phyloP scores from a whole-genome alignment of 1,284 basidiomycete genomes.

The Ustilago crameri region DNA sequence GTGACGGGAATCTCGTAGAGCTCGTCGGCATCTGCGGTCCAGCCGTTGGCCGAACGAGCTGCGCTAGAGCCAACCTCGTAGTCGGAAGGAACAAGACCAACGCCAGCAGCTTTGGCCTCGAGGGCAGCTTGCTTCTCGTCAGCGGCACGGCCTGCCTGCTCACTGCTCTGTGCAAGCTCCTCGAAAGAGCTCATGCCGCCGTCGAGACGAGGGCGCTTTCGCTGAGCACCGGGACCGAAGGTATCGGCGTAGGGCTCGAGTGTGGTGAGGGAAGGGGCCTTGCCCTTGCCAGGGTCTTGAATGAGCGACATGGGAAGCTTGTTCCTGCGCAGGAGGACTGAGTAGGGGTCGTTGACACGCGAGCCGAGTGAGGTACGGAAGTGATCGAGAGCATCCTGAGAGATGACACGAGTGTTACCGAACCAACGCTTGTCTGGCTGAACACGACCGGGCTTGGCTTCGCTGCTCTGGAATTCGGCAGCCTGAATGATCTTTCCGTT shows the following conservation, averaged over 20 bases:
- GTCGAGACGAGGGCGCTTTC: conserved; percentile 67
- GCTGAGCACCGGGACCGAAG: conserved; percentile 65
- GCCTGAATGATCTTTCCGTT: conserved; percentile 64
- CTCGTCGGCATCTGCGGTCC: conserved; percentile 54
- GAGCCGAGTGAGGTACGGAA: conserved; percentile 64
- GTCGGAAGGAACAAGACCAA: conserved; percentile 63
- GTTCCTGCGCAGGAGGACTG: conserved; percentile 63
- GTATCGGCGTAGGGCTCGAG: conserved; percentile 65
- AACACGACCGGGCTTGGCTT: conserved; percentile 66
- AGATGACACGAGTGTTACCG: conserved; percentile 92
- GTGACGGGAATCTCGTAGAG: conserved; percentile 64
- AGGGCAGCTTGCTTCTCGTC: conserved; percentile 55
- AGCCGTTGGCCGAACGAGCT: conserved; percentile 56
- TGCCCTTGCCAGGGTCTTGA: conserved; percentile 61
- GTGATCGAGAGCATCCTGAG: conserved; percentile 72
- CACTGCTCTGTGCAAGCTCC: conserved; percentile 61
- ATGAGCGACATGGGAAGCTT: conserved; percentile 68
- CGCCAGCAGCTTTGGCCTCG: conserved; percentile 58
- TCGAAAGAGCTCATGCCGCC: conserved; percentile 60
- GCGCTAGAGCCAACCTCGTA: conserved; percentile 62
- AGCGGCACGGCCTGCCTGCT: conserved; percentile 47
- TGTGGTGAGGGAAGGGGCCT: conserved; percentile 59
- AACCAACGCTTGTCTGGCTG: conserved; percentile 68
- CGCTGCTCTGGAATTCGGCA: conserved; percentile 64
- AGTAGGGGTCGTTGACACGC: conserved; percentile 65